Base-by-base conservation (phyloP, 495 filamentous ascomycete genomes). In the Aspergillus hancockii region DNA sequence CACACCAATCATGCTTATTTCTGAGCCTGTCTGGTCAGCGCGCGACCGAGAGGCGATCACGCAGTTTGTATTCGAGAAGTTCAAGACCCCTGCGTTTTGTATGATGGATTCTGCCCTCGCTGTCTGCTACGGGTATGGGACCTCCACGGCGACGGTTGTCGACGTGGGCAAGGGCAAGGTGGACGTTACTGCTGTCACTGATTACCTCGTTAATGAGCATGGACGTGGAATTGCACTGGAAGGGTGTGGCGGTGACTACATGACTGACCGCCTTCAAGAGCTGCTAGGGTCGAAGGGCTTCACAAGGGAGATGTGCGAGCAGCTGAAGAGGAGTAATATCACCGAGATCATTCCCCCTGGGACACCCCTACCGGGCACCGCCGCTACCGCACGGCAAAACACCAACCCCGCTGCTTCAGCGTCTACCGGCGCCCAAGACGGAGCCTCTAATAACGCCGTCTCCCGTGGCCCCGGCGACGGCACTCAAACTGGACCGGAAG, bases 31-130 rank as follows among this genome's bases (percentile, higher is more conserved):
- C 49, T 98, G 95, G 90, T 90, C 90, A 10, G 81, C 85, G 6
- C 84, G 86, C 49, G 90, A 97, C 70, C 86, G 87, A 65, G 92
- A 97, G 72, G 77, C 77, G 12, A 83, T 98, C 38, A 88, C 92
- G 5, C 90, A 91, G 57, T 98, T 97, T 75, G 83, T 97, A 61
- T 98, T 98, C 63, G 94, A 98, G 73, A 92, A 92, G 73, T 96
- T 96, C 70, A 96, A 94, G 77, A 91, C 88, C 1, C 94, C 94
- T 0, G 92, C 88, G 0, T 89, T 98, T 52, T 90, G 85, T 54
- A 72, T 97, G 40, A 88, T 98, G 78, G 88, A 98, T 71, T 84
- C 90, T 51, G 92, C 90, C 0, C 71, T 94, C 18, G 92, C 93
- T 8, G 85, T 88, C 0, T 86, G 88, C 62, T 97, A 91, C 67